Base-by-base conservation (phyloP, 176 grass and related monocot species). In the Triticum timopheevii region DNA sequence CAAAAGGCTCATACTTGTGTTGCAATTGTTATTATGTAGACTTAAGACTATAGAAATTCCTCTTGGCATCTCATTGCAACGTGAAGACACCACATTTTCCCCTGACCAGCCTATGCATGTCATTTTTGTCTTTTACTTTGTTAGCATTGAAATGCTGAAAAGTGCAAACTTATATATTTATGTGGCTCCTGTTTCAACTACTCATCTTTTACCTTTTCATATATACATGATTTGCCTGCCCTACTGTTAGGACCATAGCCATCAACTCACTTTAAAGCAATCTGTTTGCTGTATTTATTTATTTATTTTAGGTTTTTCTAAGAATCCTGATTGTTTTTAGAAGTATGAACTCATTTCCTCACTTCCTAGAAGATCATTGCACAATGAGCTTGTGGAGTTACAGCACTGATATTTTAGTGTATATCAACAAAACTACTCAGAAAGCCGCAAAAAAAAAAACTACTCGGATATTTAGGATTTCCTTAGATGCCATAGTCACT, bases 211-310 rank as follows among this genome's bases (percentile, higher is more conserved):
- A 33, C 81, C 88, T 85, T 88, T 70, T n/a, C 38, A 39, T 39
- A 39, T 85, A 36, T 76, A 38, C 61, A 76, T 69, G 85, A 80
- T 84, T n/a, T 70, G 76, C 61, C 9, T 66, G 36, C 23, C 10
- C 63, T 70, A 80, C 69, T 31, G 52, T 73, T 86, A 79, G 84
- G 25, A 79, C 84, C 78, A 40, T 31, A 77, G 42, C 65, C 73
- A 86, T 44, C 73, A 83, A 83, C 74, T 73, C 71, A 63, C 45
- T 80, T 52, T 30, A 80, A 20, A 69, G 76, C 81, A 73, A 87
- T 76, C 25, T 80, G 35, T 83, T 84, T 49, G 40, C 9, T 73
- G 10, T 11, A 10, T 56, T 56, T 56, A 30, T 30, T 17, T 56
- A 56, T 19, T 56, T 65, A 23, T 59, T 66, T 56, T 61, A 68